Conservation (phyloP, 192 early-diverging fungal genomes). For the Entomortierella beljakovae region DNA sequence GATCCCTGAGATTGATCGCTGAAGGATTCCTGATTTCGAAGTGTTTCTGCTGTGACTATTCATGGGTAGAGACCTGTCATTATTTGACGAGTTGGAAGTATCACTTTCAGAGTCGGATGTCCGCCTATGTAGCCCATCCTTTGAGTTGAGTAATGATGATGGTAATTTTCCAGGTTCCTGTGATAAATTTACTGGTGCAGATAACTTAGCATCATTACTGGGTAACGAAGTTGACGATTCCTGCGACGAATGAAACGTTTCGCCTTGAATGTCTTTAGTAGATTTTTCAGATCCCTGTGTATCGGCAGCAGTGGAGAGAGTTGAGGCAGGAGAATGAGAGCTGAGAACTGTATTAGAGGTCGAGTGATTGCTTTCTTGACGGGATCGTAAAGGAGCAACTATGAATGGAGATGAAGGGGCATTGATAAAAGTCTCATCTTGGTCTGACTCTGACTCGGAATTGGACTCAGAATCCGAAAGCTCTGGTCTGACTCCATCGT, state of each 20-base stretch:
- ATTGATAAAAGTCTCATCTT: conserved; percentile 9
- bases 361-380: conserved; percentile 1
- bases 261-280: too few species aligned
- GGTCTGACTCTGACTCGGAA: conserved; percentile 48
- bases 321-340: background rate
- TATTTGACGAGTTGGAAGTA: conserved; percentile 14
- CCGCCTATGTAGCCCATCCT: background rate
- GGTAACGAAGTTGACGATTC: background rate
- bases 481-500: conserved; percentile 30
- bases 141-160: background rate
- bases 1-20: conserved; percentile 16
- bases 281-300: too few species aligned
- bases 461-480: conserved; percentile 40
- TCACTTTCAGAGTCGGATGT: conserved; percentile 32
- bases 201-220: background rate
- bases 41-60: background rate
- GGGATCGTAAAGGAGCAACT: conserved; percentile 1
- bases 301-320: background rate
- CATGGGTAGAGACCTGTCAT: conserved; percentile 2
- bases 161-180: background rate
- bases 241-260: too few species aligned
- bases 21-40: conserved; percentile 7
- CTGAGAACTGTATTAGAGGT: background rate
- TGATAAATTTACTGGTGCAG: background rate
- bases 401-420: conserved; percentile 21